Evolutionary conservation across 1,284 basidiomycete species (phyloP).

Genomic region (Salmacisia buchloeana): DNA sequence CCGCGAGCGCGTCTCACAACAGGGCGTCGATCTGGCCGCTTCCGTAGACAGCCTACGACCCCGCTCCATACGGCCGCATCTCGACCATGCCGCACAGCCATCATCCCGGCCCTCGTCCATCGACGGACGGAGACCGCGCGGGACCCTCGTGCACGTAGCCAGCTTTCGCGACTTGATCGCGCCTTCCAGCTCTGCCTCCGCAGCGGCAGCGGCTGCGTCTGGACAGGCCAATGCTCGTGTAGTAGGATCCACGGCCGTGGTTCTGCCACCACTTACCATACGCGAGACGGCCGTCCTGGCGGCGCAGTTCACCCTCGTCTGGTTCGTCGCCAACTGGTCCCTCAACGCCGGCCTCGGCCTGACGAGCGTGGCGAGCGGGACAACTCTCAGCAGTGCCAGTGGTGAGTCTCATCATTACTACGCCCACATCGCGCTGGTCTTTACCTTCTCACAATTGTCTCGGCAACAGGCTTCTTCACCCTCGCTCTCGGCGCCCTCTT

Average conservation of each 20-base stretch:
- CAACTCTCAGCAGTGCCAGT: constrained; percentile 61
- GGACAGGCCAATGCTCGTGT: background rate
- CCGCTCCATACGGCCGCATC: background rate
- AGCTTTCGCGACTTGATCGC: background rate
- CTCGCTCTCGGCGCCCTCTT: constrained; percentile 77
- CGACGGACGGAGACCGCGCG: constrained; percentile 38
- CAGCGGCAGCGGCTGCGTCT: background rate
- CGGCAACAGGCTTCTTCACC: constrained; percentile 98
- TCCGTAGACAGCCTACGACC: constrained; percentile 7
- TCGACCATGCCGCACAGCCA: background rate
- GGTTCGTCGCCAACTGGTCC: constrained; percentile 49
- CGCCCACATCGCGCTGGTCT: constrained; percentile 9
- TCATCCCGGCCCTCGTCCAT: constrained; percentile 44
- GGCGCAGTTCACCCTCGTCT: constrained; percentile 43
- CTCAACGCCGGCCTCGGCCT: constrained; percentile 43
- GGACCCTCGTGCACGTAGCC: constrained; percentile 10
- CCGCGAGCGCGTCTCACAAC: background rate
- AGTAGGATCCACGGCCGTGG: background rate
- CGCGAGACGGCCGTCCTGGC: constrained; percentile 38
- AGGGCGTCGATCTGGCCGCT: background rate
- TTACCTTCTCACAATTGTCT: constrained; percentile 16
- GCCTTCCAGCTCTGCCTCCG: background rate
- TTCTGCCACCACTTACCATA: constrained; percentile 37
- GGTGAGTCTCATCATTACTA: constrained; percentile 10
- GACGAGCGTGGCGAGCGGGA: constrained; percentile 47